Base-by-base conservation (phyloP, 306 rosid species). In the Prunus padus region DNA sequence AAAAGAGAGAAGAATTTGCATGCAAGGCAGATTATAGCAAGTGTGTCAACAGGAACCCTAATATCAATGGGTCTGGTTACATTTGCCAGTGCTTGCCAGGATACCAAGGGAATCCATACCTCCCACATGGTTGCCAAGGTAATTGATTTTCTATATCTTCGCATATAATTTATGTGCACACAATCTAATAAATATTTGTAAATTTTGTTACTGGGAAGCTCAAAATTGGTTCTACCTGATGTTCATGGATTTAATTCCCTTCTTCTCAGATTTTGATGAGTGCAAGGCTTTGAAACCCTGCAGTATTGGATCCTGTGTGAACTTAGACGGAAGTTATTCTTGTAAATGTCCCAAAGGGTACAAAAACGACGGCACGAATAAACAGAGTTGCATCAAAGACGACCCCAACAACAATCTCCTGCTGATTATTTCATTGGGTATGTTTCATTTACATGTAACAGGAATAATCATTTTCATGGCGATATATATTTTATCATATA, bases 41-140 rank as follows among this genome's bases (percentile, higher is more conserved):
- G 28, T 22, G 46, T 25, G 45, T 60, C 3, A 3, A 74, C 28
- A 23, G 61, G 61, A 3, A 4, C 56, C 5, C n/a, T 20, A 8
- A 2, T 0, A 20, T 23, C 40, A 15, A 23, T 15, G 44, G 42
- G 1, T 47, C 31, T 47, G 42, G 20, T 25, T 50, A 69, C 61
- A 69, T 50, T 50, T 69, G 73, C 45, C 26, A 3, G 44, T 69
- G 73, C 61, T 49, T 26, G 26, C 33, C 55, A 1, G 73, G 73
- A 18, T 69, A 49, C 46, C 73, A 69, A 30, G 73, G 71, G 61
- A 69, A 69, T 19, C 61, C 61, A 16, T 69, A 69, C 59, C 73
- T 69, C 42, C 5, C 30, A 28, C 25, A 69, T 9, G 26, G 73
- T 50, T 69, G 61, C 56, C 61, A 50, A 50, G 61, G 61, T 69